Evolutionary conservation across 1,284 basidiomycete genomes (phyloP).

Genomic region (Anthracocystis panici-leucophaei): DNA sequence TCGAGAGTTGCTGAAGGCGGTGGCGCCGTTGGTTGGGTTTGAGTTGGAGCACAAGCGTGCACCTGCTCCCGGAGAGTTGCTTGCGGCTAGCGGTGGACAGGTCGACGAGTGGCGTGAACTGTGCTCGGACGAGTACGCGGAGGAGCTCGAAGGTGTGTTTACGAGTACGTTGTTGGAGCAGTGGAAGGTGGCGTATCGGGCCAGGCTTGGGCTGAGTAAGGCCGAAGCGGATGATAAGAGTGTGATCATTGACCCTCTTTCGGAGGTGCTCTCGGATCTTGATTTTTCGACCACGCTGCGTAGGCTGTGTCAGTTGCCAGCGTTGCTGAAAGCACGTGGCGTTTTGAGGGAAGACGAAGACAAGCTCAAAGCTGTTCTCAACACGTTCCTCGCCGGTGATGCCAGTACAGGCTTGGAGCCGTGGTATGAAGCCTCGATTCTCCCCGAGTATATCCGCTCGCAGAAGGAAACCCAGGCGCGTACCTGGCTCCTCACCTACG

Average conservation of each 20-base stretch:
- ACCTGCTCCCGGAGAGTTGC: constrained; percentile 61
- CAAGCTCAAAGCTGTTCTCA: constrained; percentile 27
- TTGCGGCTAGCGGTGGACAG: constrained; percentile 26
- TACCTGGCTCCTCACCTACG: constrained; percentile 56
- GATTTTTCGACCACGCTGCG: constrained; percentile 58
- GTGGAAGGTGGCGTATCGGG: constrained; percentile 57
- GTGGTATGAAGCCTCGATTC: constrained; percentile 44
- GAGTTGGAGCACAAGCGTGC: constrained; percentile 66
- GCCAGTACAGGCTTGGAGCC: constrained; percentile 1
- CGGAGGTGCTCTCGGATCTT: constrained; percentile 41
- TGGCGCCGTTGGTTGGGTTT: constrained; percentile 51
- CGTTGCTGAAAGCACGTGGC: constrained; percentile 30
- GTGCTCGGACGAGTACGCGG: constrained; percentile 42
- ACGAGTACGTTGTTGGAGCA: constrained; percentile 50
- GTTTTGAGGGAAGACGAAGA: constrained; percentile 21
- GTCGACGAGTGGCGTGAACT: constrained; percentile 52
- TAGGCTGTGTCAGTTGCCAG: constrained; percentile 43
- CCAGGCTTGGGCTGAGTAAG: constrained; percentile 48
- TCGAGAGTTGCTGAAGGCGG: constrained; percentile 32
- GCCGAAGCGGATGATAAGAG: constrained; percentile 36
- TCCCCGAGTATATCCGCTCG: constrained; percentile 39
- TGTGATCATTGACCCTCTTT: constrained; percentile 42
- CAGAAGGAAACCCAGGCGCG: constrained; percentile 41
- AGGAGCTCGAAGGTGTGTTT: constrained; percentile 49
- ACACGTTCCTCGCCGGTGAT: constrained; percentile 39